Evolutionary conservation across 129 eudicot species (phyloP), one percentile per base, ranked within the genome.

Genomic region (Flaveria bidentis): DNA sequence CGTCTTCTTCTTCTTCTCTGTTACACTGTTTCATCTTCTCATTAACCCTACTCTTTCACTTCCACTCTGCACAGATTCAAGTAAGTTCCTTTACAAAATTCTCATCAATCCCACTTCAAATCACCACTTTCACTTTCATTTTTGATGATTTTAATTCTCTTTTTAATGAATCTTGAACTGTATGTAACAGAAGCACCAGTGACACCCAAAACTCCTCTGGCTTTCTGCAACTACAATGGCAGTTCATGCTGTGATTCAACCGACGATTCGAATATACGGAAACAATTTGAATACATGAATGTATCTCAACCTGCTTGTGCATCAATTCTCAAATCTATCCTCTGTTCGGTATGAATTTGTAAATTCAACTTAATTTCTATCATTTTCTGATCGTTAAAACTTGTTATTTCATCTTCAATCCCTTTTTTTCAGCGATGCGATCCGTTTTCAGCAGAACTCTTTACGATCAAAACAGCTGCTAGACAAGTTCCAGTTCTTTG

Each of bases 361-460:
- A 39, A 58, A 45, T 50, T 33, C 18, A 28, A 36, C 41, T 36
- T 5, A 1, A 36, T 36, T 36, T 36, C 41, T 3, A 36, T 5
- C 41, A 36, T 36, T 36, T 36, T 36, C 41, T 36, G 41, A 36
- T 36, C 7, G 41, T 36, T 36, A 1, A 5, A 36, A 36, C 41
- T 36, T 36, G 41, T 26, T 10, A 9, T 61, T 25, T 9, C 15
- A 15, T 63, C 45, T 55, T 42, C 5, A 44, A 11, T 71, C 3
- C 72, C 25, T 53, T 22, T 2, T 28, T 74, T 83, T 50, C 94
- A 92, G 98, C 69, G 82, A 60, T 92, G 96, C 33, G 96, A 90
- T 85, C 89, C 82, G 41, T 92, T 88, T 75, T 92, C 98, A 41
- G 93, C 85, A 58, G 90, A 87, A 72, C 86, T 92, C 2, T 92